phyloP scores from a whole-genome alignment of 768 basidiomycete species.

The Artomyces pyxidatus region DNA sequence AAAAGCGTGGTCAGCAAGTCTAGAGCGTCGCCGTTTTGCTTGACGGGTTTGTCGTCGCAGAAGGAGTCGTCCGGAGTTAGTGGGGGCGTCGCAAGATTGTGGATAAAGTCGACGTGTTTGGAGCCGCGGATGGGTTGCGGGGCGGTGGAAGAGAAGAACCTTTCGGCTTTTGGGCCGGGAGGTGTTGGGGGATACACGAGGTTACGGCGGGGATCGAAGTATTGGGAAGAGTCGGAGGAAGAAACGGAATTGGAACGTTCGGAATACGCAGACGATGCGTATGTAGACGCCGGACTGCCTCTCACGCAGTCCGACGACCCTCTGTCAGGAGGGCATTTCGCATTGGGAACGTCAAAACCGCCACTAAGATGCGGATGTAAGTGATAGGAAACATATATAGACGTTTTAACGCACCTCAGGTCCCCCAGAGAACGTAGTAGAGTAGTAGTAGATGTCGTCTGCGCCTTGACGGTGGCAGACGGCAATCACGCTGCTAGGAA shows the following conservation, averaged over 20 bases:
- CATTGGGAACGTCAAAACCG: conserved; percentile 88
- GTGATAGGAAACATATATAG: neutral
- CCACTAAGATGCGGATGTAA: conserved; percentile 51
- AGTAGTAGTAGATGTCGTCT: conserved; percentile 83
- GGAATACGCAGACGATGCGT: conserved; percentile 18
- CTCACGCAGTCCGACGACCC: conserved; percentile 96
- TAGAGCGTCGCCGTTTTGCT: conserved; percentile 54
- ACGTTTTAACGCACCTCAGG: conserved; percentile 50
- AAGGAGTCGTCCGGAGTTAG: conserved; percentile 67
- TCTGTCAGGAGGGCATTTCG: conserved; percentile 92
- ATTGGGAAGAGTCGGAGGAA: conserved; percentile 34
- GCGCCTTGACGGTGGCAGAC: conserved; percentile 80
- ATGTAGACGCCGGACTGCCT: conserved; percentile 73
- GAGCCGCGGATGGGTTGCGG: conserved; percentile 20
- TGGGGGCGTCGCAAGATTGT: conserved; percentile 59
- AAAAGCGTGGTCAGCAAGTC: conserved; percentile 76
- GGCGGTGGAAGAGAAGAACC: conserved; percentile 5
- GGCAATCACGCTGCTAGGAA: conserved; percentile 69
- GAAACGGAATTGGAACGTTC: conserved; percentile 14
- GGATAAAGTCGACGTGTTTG: conserved; percentile 12
- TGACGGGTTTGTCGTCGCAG: conserved; percentile 31
- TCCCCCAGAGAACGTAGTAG: conserved; percentile 91
- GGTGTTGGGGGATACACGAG: conserved; percentile 22
- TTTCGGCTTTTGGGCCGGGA: conserved; percentile 8
- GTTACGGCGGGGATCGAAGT: conserved; percentile 26